Evolutionary conservation across 495 filamentous ascomycete genomes (phyloP), one percentile per base, ranked within the genome.

Genomic region (Rhypophila decipiens): DNA sequence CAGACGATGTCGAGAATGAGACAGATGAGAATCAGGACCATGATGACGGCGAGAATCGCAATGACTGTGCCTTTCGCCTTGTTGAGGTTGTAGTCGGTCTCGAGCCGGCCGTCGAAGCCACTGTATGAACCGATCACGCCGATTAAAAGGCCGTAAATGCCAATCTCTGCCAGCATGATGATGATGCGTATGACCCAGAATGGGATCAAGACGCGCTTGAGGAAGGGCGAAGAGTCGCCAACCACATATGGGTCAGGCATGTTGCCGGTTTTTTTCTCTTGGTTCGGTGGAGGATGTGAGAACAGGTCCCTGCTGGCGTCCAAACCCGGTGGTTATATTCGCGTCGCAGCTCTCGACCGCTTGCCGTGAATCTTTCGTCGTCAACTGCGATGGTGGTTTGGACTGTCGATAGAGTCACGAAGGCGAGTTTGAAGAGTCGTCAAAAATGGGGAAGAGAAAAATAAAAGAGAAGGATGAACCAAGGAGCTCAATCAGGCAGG

Each of bases 111-210:
- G 17, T 51, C 2, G 5, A 59, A 44, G 19, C 60, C 47, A 12
- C 39, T 49, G 46, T 17, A 52, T 13, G 39, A 21, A 36, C 35
- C 33, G 15, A 66, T 13, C 10, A 39, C 50, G 46, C 47, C 41
- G 34, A 66, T 21, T 9, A 45, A 13, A 1, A 66, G 18, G 12
- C n/a, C 53, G 46, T 53, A 64, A 18, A 56, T 11, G 40, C 3
- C 56, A 20, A 61, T 49, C 22, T 49, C 51, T 42, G 61, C 5
- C 1, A 64, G 4, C 55, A 64, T 52, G 45, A 64, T 51, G 35
- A 61, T 80, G 43, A 84, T 78, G 19, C 86, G 80, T 60, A 93
- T 86, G 9, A 88, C 89, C 90, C 90, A 96, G 69, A 87, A 95
- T 0, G 91, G 91, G 17, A 96, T 73, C 2, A 96, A 72, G 1